These are phyloP conservation scores for Termitomyces sp. DNA, from an alignment of 768 basidiomycete species.

Conservation along the genomic window DNA sequence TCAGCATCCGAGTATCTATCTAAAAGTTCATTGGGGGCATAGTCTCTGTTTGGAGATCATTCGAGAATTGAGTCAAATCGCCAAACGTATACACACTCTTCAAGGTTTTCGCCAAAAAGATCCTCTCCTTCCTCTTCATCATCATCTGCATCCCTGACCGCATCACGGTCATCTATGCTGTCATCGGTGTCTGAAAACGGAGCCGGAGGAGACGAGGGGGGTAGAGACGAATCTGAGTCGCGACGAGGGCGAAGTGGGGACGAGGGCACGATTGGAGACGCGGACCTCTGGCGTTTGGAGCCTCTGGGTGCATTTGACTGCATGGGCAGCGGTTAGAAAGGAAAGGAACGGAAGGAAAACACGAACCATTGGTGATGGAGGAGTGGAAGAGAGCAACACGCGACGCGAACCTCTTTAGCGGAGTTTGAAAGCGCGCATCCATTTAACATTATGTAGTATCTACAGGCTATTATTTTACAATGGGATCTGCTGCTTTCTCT, in stretches of 20 bases:
- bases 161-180: conserved; percentile 65
- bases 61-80: conserved; percentile 7
- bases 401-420: conserved; percentile 32
- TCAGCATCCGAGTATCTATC: conserved; percentile 87
- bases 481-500: neutral
- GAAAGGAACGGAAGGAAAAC: neutral
- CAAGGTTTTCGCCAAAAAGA: conserved; percentile 77
- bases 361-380: conserved; percentile 26
- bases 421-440: conserved; percentile 37
- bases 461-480: conserved; percentile 5
- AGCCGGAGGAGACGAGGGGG: conserved; percentile 78
- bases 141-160: conserved; percentile 55
- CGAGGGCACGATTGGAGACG: conserved; percentile 46
- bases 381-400: conserved; percentile 21
- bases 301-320: conserved; percentile 33
- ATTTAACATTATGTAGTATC: neutral
- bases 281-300: conserved; percentile 58
- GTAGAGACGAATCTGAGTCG: conserved; percentile 69
- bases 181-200: conserved; percentile 89
- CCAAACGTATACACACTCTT: conserved; percentile 45
- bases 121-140: conserved; percentile 90
- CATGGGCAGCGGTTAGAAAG: neutral
- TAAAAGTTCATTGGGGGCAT: conserved; percentile 73
- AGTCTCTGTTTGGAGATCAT: conserved; percentile 52
- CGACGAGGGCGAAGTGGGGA: conserved; percentile 43